Evolutionary conservation across 306 rosid species (phyloP).

Genomic region (Adenanthera pavonina): DNA sequence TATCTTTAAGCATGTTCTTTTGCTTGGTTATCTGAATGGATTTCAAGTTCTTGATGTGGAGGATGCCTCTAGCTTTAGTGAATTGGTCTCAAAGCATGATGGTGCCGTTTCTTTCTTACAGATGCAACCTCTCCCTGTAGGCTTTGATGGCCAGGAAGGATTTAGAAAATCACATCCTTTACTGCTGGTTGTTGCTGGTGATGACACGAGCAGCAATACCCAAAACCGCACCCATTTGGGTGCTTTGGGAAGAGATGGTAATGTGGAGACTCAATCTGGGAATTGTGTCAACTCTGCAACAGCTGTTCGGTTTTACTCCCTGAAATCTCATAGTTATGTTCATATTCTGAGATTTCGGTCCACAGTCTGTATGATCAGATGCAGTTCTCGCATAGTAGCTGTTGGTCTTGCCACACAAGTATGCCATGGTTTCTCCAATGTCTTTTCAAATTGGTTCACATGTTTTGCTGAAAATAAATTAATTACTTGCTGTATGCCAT

Average conservation of each 20-base stretch:
- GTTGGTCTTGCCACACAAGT: slow-evolving; percentile 92
- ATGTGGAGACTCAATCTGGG: slow-evolving; percentile 53
- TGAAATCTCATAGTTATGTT: slow-evolving; percentile 76
- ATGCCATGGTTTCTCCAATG: slow-evolving; percentile 43
- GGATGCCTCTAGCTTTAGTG: slow-evolving; percentile 76
- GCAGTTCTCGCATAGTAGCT: slow-evolving; percentile 83
- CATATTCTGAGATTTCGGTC: slow-evolving; percentile 88
- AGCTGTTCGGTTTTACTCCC: slow-evolving; percentile 84
- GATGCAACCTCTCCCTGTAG: slow-evolving; percentile 79
- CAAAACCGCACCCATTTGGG: slow-evolving; percentile 49
- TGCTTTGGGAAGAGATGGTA: slow-evolving; percentile 57
- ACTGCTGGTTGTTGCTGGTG: slow-evolving; percentile 81
- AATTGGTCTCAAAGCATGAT: slow-evolving; percentile 83
- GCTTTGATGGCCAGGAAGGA: slow-evolving; percentile 61
- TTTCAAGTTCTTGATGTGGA: slow-evolving; percentile 92
- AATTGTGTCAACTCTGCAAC: slow-evolving; percentile 61
- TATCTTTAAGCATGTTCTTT: slow-evolving; percentile 57
- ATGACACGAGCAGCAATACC: slow-evolving; percentile 43
- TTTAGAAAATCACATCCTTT: slow-evolving; percentile 70
- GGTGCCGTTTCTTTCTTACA: slow-evolving; percentile 84
- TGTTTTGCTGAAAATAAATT: background rate
- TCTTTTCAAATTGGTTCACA: slow-evolving; percentile 22
- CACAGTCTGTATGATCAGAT: slow-evolving; percentile 84
- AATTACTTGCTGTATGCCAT: slow-evolving; percentile 5
- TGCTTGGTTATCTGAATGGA: slow-evolving; percentile 87